Percentiles rank a stretch among this genome's conserved stretches.
Evolutionary conservation across 108 stramenopile genomes (phyloP).

Genomic region (Skeletonema menzelii): DNA sequence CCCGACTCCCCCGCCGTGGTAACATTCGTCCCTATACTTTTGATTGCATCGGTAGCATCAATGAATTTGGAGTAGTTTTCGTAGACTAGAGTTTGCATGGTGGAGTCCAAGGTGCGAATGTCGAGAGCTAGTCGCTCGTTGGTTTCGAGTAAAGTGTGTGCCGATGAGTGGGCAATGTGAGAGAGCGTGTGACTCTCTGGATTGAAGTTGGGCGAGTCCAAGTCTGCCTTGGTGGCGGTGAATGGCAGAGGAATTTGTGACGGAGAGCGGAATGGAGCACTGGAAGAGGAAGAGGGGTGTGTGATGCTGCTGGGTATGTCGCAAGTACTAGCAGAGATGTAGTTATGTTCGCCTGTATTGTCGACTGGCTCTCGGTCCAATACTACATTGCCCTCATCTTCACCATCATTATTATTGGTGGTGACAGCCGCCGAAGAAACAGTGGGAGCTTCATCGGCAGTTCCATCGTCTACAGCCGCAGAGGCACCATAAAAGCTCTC

Average conservation of each 20-base stretch:
- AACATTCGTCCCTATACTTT: constrained; percentile 74
- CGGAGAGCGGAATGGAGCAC: constrained; percentile 15
- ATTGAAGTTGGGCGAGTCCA: constrained; percentile 79
- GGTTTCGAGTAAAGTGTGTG: constrained; percentile 65
- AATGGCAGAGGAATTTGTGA: constrained; percentile 36
- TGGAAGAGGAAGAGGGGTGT: not conserved
- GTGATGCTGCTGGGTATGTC: not conserved
- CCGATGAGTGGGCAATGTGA: constrained; percentile 52
- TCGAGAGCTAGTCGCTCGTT: constrained; percentile 75
- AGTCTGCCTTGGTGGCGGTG: constrained; percentile 47
- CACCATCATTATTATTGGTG: constrained; percentile 14
- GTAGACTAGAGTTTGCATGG: constrained; percentile 99
- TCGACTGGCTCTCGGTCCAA: constrained; percentile 39
- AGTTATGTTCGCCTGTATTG: not conserved
- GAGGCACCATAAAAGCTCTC: constrained; percentile 87
- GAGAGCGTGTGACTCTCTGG: constrained; percentile 57
- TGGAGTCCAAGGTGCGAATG: constrained; percentile 88
- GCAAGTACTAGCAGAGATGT: not conserved
- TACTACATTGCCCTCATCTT: constrained; percentile 4
- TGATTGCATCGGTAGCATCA: constrained; percentile 96
- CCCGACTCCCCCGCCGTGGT: constrained; percentile 41
- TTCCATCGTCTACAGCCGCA: constrained; percentile 18
- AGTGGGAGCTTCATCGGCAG: not conserved
- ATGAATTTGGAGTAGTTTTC: constrained; percentile 99
- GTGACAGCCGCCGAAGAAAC: not conserved